phyloP scores from a whole-genome alignment of 176 grass and related monocot genomes.

The Panicum miliaceum region DNA sequence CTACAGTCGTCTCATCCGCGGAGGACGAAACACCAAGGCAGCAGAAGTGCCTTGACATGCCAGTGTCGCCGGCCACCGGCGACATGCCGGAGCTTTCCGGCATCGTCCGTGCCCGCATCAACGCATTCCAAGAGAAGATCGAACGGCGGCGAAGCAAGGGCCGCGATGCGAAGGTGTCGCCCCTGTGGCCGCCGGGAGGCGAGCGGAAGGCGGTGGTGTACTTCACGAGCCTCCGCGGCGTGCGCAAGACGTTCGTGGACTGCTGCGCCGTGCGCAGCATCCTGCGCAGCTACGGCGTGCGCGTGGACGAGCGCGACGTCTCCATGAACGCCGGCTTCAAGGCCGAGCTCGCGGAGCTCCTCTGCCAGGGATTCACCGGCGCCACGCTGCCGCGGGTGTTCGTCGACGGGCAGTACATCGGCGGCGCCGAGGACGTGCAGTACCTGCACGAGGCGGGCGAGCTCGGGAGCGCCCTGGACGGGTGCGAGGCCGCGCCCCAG shows the following conservation, averaged over 20 bases:
- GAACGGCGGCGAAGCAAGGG: conserved; percentile 36
- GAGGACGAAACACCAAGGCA: conserved; percentile 8
- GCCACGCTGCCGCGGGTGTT: conserved; percentile 64
- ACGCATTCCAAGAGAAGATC: conserved; percentile 58
- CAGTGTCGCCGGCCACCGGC: conserved; percentile 12
- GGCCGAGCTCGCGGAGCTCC: conserved; percentile 63
- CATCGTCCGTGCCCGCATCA: conserved; percentile 61
- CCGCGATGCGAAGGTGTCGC: conserved; percentile 30
- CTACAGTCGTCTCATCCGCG: neutral
- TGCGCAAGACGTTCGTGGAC: conserved; percentile 78
- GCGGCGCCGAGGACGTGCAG: conserved; percentile 71
- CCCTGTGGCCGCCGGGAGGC: conserved; percentile 39
- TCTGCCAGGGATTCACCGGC: neutral
- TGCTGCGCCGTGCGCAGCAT: conserved; percentile 67
- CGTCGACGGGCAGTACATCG: conserved; percentile 62
- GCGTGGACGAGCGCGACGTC: conserved; percentile 81
- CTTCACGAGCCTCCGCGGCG: conserved; percentile 78
- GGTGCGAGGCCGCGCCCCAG: conserved; percentile 50
- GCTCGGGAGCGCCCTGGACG: conserved; percentile 47
- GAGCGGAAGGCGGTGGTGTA: conserved; percentile 71
- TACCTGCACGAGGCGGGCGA: conserved; percentile 59
- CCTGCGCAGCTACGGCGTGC: conserved; percentile 69
- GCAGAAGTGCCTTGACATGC: conserved; percentile 5
- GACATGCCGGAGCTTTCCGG: conserved; percentile 49
- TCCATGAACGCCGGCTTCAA: conserved; percentile 76